Evolutionary conservation across 1,284 basidiomycete genomes (phyloP).

Genomic region (Puccinia novopanici): DNA sequence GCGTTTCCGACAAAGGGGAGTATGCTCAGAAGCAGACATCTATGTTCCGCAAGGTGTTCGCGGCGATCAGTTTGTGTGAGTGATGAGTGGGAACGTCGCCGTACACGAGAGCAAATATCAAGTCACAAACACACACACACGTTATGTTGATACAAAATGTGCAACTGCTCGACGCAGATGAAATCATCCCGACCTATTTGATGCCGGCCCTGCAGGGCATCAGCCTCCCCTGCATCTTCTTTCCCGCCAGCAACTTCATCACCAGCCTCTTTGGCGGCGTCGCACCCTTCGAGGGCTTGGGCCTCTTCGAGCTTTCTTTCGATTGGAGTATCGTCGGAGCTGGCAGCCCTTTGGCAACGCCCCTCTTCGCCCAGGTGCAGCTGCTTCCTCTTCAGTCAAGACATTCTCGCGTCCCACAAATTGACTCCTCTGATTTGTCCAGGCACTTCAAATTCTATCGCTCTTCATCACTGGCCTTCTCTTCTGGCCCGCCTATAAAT

Average conservation of each 20-base stretch:
- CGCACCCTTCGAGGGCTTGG: constrained; percentile 30
- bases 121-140: no score
- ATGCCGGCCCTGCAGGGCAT: constrained; percentile 27
- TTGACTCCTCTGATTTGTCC: no score
- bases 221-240: no score
- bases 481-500: constrained; percentile 32
- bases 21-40: constrained; percentile 1
- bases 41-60: constrained; percentile 45
- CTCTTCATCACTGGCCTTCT: constrained; percentile 11
- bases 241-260: neutral
- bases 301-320: constrained; percentile 34
- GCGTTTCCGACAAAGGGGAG: constrained; percentile 11
- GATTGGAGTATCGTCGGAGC: constrained; percentile 34
- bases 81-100: no score
- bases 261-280: constrained; percentile 38
- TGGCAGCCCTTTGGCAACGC: neutral
- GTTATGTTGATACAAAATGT: no score
- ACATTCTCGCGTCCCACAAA: no score
- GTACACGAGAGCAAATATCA: no score
- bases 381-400: no score
- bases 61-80: constrained; percentile 35
- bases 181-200: constrained; percentile 35
- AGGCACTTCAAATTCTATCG: constrained; percentile 14
- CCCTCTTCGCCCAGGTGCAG: constrained; percentile 16
- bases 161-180: no score